A percentile compares a stretch with the other conserved stretches of the same genome.
These are phyloP conservation scores for Cercophora newfieldiana DNA, from an alignment of 495 filamentous ascomycete genomes.

Conservation along the genomic window DNA sequence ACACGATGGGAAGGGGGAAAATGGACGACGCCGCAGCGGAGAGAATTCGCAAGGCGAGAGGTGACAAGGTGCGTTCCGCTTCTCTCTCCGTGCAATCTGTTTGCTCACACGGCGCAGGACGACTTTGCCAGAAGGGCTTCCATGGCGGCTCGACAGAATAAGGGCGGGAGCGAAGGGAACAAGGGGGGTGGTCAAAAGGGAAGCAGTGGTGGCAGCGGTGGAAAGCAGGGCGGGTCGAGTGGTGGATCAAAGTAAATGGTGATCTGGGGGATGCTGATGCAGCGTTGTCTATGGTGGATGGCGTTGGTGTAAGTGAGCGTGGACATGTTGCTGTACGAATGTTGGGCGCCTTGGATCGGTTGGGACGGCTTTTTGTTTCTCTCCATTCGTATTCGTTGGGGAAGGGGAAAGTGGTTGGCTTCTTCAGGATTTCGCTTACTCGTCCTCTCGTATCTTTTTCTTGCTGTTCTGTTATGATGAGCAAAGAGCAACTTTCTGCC, in stretches of 20 bases:
- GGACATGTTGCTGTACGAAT: not conserved
- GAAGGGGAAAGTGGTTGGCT: not conserved
- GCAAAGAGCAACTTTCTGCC: not conserved
- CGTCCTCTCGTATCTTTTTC: no score
- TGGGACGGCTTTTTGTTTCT: not conserved
- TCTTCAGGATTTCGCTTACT: no score
- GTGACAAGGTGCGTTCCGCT: conserved; percentile 33
- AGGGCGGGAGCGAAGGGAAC: conserved; percentile 11
- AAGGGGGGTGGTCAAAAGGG: conserved; percentile 16
- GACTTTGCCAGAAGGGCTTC: conserved; percentile 45
- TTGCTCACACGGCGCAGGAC: conserved; percentile 34
- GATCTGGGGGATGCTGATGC: not conserved
- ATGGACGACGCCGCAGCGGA: conserved; percentile 49
- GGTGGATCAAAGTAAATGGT: conserved; percentile 7
- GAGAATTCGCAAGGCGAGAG: conserved; percentile 45
- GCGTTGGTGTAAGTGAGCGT: not conserved
- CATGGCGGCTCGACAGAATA: conserved; percentile 43
- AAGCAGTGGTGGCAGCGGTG: conserved; percentile 13
- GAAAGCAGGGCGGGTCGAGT: conserved; percentile 14
- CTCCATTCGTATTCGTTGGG: not conserved
- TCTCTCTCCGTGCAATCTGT: not conserved
- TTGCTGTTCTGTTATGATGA: not conserved
- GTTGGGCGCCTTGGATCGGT: not conserved
- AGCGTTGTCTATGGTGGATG: not conserved
- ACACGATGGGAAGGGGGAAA: conserved; percentile 39